Evolutionary conservation across 495 filamentous ascomycete genomes (phyloP).

Genomic region (Neurospora africana): DNA sequence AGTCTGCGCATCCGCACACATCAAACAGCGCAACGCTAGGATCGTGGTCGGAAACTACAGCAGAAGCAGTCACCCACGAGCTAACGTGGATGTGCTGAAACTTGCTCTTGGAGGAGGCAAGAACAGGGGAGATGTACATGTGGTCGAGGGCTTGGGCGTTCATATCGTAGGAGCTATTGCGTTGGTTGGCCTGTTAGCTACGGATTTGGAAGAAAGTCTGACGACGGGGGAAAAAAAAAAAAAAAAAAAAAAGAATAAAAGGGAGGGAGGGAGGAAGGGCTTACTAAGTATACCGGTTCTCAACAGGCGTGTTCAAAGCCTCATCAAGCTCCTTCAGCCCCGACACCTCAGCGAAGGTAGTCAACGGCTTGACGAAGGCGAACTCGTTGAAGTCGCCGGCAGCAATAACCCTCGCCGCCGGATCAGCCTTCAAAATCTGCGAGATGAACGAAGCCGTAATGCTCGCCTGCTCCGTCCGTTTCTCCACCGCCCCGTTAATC

Average conservation of each 20-base stretch:
- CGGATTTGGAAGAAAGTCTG: neutral
- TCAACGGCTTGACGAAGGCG: constrained; percentile 40
- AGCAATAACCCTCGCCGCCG: constrained; percentile 34
- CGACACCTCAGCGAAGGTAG: constrained; percentile 30
- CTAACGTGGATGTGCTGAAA: constrained; percentile 55
- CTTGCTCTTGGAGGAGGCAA: constrained; percentile 16
- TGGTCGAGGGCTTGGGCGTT: constrained; percentile 48
- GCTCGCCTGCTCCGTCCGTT: constrained; percentile 36
- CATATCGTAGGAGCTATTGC: constrained; percentile 23
- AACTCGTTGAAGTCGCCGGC: constrained; percentile 59
- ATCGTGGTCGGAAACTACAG: constrained; percentile 47
- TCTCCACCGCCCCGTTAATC: constrained; percentile 44
- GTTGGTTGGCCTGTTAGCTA: neutral
- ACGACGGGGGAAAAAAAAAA: neutral
- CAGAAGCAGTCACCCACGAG: constrained; percentile 41
- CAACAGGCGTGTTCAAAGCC: constrained; percentile 26
- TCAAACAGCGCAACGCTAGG: constrained; percentile 45
- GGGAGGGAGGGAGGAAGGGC: neutral
- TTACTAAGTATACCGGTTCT: constrained; percentile 51
- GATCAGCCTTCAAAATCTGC: constrained; percentile 33
- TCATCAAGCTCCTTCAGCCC: constrained; percentile 45
- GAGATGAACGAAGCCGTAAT: constrained; percentile 34
- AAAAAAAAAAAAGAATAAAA: no score
- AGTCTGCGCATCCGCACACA: constrained; percentile 29
- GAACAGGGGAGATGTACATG: constrained; percentile 41